A percentile compares a stretch with the other conserved stretches of the same genome.
These are phyloP conservation scores for Aspergillus sp. DNA, from an alignment of 2,329 filamentous ascomycete genomes.

Conservation along the genomic window DNA sequence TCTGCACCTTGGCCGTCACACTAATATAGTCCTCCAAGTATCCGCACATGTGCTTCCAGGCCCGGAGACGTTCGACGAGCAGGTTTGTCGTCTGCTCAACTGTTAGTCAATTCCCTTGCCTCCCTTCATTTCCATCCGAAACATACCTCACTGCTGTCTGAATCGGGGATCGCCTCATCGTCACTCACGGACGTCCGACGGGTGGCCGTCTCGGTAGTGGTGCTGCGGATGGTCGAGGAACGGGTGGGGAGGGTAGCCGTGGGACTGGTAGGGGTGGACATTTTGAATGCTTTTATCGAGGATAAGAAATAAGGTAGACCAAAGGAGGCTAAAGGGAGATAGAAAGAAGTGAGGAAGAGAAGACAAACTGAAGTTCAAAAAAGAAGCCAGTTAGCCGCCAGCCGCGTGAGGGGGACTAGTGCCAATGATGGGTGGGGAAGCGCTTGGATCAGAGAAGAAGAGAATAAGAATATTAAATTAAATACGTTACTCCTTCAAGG, in stretches of 20 bases:
- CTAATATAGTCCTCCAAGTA: conserved; percentile 87
- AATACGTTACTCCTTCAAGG: neutral
- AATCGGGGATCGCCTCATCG: conserved; percentile 35
- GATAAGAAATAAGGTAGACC: neutral
- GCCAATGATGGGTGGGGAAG: too few relatives aligned
- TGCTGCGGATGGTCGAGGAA: conserved; percentile 26
- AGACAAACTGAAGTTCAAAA: neutral
- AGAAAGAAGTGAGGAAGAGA: neutral
- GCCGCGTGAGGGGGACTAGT: neutral
- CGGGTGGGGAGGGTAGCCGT: conserved; percentile 28
- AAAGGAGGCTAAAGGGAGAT: neutral
- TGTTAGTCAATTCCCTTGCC: neutral
- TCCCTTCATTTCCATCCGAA: neutral
- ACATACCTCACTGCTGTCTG: conserved; percentile 38
- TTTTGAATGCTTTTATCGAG: conserved; percentile 2
- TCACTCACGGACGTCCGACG: conserved; percentile 32
- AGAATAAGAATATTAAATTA: neutral
- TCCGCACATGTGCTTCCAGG: conserved; percentile 90
- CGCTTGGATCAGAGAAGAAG: too few relatives aligned
- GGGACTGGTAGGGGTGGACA: conserved; percentile 24
- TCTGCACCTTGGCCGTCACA: conserved; percentile 79
- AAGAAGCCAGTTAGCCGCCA: neutral
- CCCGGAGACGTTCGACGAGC: conserved; percentile 78
- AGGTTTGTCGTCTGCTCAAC: conserved; percentile 63
- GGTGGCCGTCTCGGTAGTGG: conserved; percentile 18